Conservation (phyloP, 1,284 basidiomycete genomes). For the Ustilago loliicola region DNA sequence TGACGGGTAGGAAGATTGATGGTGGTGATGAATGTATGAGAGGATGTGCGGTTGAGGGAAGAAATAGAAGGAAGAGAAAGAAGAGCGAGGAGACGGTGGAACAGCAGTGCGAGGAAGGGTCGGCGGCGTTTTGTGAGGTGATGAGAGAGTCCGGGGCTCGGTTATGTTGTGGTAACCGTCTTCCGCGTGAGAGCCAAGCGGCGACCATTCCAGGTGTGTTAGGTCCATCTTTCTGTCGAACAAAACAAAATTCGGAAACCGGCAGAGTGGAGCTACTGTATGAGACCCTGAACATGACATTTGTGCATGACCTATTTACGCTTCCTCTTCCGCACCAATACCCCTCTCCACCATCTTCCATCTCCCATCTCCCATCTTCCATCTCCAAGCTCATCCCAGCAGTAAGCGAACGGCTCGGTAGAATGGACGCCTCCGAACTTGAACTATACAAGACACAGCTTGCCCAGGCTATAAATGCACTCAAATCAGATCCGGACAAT, state of each 20-base stretch:
- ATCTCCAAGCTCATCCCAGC: too few species aligned
- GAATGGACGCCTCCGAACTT: constrained; percentile 27
- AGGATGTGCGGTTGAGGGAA: too few species aligned
- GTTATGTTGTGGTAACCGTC: constrained; percentile 3
- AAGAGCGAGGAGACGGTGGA: background rate
- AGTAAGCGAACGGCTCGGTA: background rate
- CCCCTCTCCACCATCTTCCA: background rate
- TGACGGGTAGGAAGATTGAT: background rate
- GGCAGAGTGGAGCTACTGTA: constrained; percentile 7
- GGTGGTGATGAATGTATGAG: background rate
- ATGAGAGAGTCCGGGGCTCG: constrained; percentile 2
- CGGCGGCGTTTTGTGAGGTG: too few species aligned
- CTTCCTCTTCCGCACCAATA: background rate
- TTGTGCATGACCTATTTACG: background rate
- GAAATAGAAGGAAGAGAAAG: background rate
- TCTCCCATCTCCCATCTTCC: background rate
- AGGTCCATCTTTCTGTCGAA: too few species aligned
- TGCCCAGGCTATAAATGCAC: constrained; percentile 87
- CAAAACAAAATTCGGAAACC: background rate
- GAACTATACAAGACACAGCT: constrained; percentile 72
- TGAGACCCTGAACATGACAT: constrained; percentile 5
- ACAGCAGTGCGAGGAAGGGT: background rate
- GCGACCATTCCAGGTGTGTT: background rate
- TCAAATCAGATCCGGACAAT: constrained; percentile 85
- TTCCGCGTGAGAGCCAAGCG: background rate